Percentiles rank a stretch among this genome's conserved stretches.
Evolutionary conservation across 2,329 filamentous ascomycete species (phyloP).

Genomic region (Aspergillus floridensis): DNA sequence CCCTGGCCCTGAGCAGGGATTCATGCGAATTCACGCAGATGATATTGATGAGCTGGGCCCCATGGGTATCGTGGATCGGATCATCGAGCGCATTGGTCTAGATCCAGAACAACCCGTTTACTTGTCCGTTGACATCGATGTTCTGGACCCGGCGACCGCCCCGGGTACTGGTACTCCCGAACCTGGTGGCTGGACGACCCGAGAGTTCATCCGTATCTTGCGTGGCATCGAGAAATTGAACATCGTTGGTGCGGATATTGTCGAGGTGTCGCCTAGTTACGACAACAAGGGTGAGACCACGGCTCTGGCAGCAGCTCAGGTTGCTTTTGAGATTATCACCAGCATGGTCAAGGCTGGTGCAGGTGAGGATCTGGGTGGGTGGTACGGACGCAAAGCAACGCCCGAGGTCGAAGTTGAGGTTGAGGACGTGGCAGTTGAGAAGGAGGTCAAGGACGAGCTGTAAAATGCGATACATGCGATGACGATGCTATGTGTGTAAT

Average conservation of each 20-base stretch:
- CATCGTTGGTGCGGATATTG: constrained; percentile 83
- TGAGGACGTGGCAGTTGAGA: constrained; percentile 9
- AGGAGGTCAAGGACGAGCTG: constrained; percentile 30
- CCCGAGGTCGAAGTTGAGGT: constrained; percentile 9
- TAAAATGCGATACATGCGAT: constrained; percentile 16
- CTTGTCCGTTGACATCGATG: constrained; percentile 76
- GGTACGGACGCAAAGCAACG: constrained; percentile 37
- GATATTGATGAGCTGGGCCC: constrained; percentile 82
- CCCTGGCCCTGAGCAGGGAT: constrained; percentile 69
- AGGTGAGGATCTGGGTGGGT: constrained; percentile 39
- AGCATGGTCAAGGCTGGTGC: constrained; percentile 49
- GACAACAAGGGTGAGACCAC: constrained; percentile 78
- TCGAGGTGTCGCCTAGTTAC: constrained; percentile 84
- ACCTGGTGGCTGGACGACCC: constrained; percentile 85
- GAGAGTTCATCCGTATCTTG: constrained; percentile 81
- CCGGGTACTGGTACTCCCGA: constrained; percentile 86
- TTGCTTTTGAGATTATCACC: constrained; percentile 81
- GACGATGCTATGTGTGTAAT: constrained; percentile 16
- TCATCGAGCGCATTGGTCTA: constrained; percentile 67
- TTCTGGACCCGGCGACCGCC: constrained; percentile 67
- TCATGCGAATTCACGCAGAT: constrained; percentile 75
- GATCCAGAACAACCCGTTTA: constrained; percentile 72
- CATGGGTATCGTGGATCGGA: constrained; percentile 65
- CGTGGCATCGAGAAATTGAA: constrained; percentile 79
- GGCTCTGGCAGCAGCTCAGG: constrained; percentile 76